These are phyloP conservation scores for Tilletiopsis washingtonensis DNA, from an alignment of 1,284 basidiomycete species.

Conservation along the genomic window DNA sequence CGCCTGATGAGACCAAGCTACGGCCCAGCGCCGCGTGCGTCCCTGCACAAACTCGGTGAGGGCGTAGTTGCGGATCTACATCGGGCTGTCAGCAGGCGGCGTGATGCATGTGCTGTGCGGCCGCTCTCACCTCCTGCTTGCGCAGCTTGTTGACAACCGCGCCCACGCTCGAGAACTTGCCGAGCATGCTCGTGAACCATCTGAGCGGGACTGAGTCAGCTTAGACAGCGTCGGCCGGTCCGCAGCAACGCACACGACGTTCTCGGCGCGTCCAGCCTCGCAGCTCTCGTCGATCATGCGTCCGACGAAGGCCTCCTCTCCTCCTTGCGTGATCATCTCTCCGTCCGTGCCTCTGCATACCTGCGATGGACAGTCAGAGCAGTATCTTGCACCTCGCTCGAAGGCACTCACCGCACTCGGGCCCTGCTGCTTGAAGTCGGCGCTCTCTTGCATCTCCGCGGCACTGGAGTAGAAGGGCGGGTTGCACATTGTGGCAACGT, in stretches of 20 bases:
- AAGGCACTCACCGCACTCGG: slow-evolving; percentile 18
- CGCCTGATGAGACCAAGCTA: slow-evolving; percentile 58
- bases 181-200: slow-evolving; percentile 88
- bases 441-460: slow-evolving; percentile 56
- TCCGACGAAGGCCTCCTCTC: slow-evolving; percentile 70
- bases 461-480: slow-evolving; percentile 78
- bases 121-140: slow-evolving; percentile 32
- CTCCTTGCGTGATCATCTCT: slow-evolving; percentile 80
- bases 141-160: slow-evolving; percentile 59
- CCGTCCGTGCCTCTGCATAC: slow-evolving; percentile 67
- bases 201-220: neutral
- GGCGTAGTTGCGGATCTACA: slow-evolving; percentile 74
- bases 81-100: too few relatives aligned
- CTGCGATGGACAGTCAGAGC: too few relatives aligned
- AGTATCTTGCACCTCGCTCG: too few relatives aligned
- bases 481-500: slow-evolving; percentile 73
- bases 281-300: slow-evolving; percentile 71
- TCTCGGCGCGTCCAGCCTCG: slow-evolving; percentile 46
- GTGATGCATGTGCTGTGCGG: too few relatives aligned
- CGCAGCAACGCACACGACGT: neutral
- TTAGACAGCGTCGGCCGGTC: neutral
- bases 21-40: slow-evolving; percentile 75
- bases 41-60: slow-evolving; percentile 75
- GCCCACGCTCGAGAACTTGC: slow-evolving; percentile 67
- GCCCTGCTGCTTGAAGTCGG: slow-evolving; percentile 10